Evolutionary conservation across 2,329 filamentous ascomycete genomes (phyloP).

Genomic region (Claviceps quebecensis): DNA sequence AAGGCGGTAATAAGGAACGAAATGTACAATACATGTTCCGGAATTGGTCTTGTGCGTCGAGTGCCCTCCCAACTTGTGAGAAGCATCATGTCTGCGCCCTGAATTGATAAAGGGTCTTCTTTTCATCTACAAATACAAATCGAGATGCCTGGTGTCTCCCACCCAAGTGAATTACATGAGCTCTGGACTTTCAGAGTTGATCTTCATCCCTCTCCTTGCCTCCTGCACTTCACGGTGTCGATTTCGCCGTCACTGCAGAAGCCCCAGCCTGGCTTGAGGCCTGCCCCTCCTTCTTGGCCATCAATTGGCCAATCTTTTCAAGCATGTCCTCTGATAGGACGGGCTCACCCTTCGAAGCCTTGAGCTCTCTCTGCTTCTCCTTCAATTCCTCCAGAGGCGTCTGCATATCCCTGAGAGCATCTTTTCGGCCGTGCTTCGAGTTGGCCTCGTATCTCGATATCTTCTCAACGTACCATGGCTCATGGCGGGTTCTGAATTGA

Average conservation of each 20-base stretch:
- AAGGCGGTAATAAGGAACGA: too few relatives aligned
- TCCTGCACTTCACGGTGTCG: background rate
- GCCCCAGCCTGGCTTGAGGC: constrained; percentile 25
- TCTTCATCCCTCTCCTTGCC: background rate
- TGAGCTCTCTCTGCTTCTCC: constrained; percentile 35
- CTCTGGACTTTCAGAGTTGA: background rate
- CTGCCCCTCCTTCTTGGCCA: constrained; percentile 37
- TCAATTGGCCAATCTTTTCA: constrained; percentile 47
- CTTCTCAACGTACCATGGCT: constrained; percentile 53
- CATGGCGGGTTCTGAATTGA: constrained; percentile 68
- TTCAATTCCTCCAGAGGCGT: constrained; percentile 48
- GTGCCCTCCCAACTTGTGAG: too few relatives aligned
- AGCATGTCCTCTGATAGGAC: constrained; percentile 44
- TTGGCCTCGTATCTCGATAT: constrained; percentile 45
- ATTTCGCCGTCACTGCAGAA: constrained; percentile 15
- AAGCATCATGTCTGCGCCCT: background rate
- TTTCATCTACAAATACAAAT: constrained; percentile 1
- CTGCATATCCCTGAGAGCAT: constrained; percentile 26
- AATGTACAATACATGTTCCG: background rate
- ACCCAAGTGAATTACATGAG: background rate
- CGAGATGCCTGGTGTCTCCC: background rate
- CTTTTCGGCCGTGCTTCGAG: constrained; percentile 20
- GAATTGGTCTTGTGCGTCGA: background rate
- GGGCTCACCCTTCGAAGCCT: constrained; percentile 39
- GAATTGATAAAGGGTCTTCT: background rate